These are phyloP conservation scores for Areca catechu DNA, from an alignment of 176 grass and related monocot genomes.

Conservation along the genomic window DNA sequence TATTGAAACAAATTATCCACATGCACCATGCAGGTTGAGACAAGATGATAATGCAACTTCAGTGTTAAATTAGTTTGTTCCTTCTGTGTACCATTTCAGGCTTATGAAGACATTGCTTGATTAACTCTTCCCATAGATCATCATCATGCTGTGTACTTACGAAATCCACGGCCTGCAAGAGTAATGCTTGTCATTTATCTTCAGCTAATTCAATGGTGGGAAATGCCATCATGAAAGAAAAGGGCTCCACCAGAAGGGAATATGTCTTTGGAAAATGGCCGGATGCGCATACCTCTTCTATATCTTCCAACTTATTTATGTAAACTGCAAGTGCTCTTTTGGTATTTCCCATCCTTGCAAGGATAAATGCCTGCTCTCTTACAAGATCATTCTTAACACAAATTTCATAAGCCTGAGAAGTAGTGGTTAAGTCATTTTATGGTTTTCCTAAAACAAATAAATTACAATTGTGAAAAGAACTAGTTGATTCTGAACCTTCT, in stretches of 20 bases:
- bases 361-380: conserved; percentile 80
- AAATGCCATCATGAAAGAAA: no score
- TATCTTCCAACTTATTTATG: conserved; percentile 91
- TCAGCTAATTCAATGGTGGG: no score
- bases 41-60: no score
- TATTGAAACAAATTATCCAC: background rate
- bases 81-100: conserved; percentile 68
- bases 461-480: no score
- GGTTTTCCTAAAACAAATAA: no score
- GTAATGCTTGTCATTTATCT: no score
- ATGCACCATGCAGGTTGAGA: no score
- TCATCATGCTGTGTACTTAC: conserved; percentile 89
- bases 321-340: conserved; percentile 86
- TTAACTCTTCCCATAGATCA: conserved; percentile 93
- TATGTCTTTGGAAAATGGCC: conserved; percentile 3
- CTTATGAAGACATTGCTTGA: conserved; percentile 76
- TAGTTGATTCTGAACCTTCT: conserved; percentile 44
- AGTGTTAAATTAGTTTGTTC: no score
- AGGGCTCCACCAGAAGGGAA: background rate
- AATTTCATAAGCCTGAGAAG: conserved; percentile 85
- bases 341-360: conserved; percentile 97
- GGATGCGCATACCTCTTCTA: conserved; percentile 56
- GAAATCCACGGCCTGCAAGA: conserved; percentile 89
- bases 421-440: conserved; percentile 24
- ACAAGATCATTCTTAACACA: conserved; percentile 64